These are phyloP conservation scores for Diversispora epigaea DNA, from an alignment of 192 early-diverging fungal genomes.

Conservation along the genomic window DNA sequence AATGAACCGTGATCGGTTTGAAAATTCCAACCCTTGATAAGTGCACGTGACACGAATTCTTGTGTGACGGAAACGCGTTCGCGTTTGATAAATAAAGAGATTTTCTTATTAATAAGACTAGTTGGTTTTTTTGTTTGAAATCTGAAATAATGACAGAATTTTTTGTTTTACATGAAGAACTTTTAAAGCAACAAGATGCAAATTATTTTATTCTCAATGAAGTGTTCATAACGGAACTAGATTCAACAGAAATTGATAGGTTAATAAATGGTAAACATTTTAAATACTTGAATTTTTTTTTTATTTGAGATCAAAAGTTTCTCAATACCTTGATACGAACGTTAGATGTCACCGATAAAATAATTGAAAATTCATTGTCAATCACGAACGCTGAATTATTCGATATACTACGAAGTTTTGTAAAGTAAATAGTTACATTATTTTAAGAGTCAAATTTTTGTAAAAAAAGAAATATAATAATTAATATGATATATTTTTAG, in stretches of 20 bases:
- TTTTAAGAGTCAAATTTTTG: background rate
- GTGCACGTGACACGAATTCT: too few species aligned
- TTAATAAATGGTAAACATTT: constrained; percentile 41
- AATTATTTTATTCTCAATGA: constrained; percentile 42
- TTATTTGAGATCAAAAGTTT: background rate
- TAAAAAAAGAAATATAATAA: background rate
- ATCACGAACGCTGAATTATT: constrained; percentile 47
- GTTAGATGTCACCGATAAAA: constrained; percentile 41
- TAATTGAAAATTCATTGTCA: constrained; percentile 36
- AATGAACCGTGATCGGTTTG: too few species aligned
- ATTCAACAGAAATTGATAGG: constrained; percentile 34
- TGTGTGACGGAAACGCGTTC: too few species aligned
- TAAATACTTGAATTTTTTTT: background rate
- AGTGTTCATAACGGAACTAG: constrained; percentile 29
- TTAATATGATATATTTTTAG: constrained; percentile 36
- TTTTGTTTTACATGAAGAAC: constrained; percentile 57
- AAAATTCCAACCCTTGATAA: too few species aligned
- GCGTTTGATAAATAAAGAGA: too few species aligned
- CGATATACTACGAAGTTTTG: constrained; percentile 58
- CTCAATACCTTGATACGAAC: background rate
- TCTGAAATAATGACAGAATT: constrained; percentile 11
- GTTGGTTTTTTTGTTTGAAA: background rate
- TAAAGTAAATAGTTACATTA: constrained; percentile 54
- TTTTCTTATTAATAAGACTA: too few species aligned
- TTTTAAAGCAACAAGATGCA: constrained; percentile 58